Evolutionary conservation across 1,139 yeast species (phyloP), one percentile per base, ranked within the genome.

Genomic region (Kluyveromyces sp.): DNA sequence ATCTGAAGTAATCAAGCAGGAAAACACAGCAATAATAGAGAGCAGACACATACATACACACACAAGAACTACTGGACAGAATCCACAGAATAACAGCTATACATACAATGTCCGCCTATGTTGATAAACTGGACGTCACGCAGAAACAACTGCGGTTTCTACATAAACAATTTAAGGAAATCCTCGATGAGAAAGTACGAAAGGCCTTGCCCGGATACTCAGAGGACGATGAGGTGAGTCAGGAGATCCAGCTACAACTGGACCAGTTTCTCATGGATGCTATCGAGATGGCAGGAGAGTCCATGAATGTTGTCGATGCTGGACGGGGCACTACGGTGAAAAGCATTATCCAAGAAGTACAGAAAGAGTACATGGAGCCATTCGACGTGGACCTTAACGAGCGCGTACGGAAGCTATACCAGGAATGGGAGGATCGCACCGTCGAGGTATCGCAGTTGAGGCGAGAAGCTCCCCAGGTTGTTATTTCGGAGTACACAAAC

Each of bases 341-440:
- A 29, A 53, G 48, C 25, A 41, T 54, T 43, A 49, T 53, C 30
- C 50, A 42, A 45, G 56, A 49, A 28, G 52, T 58, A 26, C 58
- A 53, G 36, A 53, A 54, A 30, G 48, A 53, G 45, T 72, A 69
- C 50, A 72, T 77, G 15, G 88, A 80, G 57, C 84, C 86, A 0
- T 81, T 81, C 61, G 86, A 83, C 58, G 65, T 75, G 39, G 77
- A 73, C 7, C 60, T 81, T 48, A 80, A 81, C 57, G 76, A 75
- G 48, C 61, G 69, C 46, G 72, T 83, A 33, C 66, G 87, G 42
- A 69, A 71, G 42, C 58, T 77, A 36, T 72, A 81, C 50, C 71
- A 71, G 44, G 71, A 72, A 41, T 79, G 82, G 49, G 89, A 83
- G 52, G 73, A 71, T 41, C 78, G 77, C 51, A 77, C 84, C 0